Conservation (phyloP, 2,329 filamentous ascomycete genomes). For the Colletotrichum noveboracense region DNA sequence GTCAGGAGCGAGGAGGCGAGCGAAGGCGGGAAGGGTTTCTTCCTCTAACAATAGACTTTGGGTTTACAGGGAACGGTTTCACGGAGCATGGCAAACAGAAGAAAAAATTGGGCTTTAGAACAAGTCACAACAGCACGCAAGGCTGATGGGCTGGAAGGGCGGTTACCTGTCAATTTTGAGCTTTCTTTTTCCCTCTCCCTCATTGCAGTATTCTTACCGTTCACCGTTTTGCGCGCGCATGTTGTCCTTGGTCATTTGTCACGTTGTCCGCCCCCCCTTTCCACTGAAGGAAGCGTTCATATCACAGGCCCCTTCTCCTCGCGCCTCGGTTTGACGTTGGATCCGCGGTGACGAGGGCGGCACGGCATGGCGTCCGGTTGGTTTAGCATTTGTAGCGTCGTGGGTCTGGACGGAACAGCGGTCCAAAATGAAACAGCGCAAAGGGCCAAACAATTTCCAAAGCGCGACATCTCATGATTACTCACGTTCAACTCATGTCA, state of each 20-base stretch:
- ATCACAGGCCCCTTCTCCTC: background rate
- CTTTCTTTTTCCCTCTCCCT: background rate
- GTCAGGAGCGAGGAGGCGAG: background rate
- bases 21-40: background rate
- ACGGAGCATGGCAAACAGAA: constrained; percentile 16
- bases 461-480: background rate
- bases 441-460: background rate
- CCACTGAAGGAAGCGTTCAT: background rate
- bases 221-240: background rate
- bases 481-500: background rate
- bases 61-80: constrained; percentile 3
- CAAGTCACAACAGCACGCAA: constrained; percentile 13
- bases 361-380: background rate
- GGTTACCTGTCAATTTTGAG: constrained; percentile 12
- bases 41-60: constrained; percentile 14
- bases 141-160: constrained; percentile 6
- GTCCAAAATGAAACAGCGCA: background rate
- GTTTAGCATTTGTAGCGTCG: background rate
- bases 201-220: background rate
- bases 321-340: background rate
- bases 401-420: background rate
- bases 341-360: background rate
- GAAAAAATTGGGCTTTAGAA: constrained; percentile 18
- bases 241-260: background rate
- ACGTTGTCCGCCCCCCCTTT: background rate